Base-by-base conservation (phyloP, 75 land plant species). In the Azolla pinnata region DNA sequence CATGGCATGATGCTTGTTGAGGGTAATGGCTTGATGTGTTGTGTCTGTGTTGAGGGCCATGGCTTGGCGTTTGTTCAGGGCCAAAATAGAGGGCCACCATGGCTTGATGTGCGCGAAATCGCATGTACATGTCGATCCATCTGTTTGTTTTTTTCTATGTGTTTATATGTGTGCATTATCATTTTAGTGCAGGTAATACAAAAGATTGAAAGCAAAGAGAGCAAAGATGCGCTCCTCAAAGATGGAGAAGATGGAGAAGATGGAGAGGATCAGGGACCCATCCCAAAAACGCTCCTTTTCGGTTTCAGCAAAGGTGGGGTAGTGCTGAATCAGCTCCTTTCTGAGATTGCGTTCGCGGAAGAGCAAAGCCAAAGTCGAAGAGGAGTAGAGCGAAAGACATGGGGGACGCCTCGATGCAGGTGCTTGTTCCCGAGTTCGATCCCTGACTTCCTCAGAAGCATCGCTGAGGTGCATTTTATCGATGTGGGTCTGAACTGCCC, bases 401-500 rank as follows among this genome's bases (percentile, higher is more conserved):
- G 17, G 29, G 27, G 46, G 24, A 31, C 24, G 35, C 25, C 62
- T 25, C 10, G 16, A 59, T 38, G 42, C 42, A 14, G 29, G 28
- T 2, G 29, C 7, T 18, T 83, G 12, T 30, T 78, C 27, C 97
- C 97, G 16, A 45, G 33, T 0, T 76, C 88, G 3, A 61, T 58
- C 34, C 68, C 83, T 29, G 67, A 64, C 33, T 69, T 91, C 45
- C 59, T 91, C 45, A 56, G 68, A 33, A 83, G 97, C 69, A 74
- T 87, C 5, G 64, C 45, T 5, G 82, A 91, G 50, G 66, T 87
- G 1, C 97, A 91, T 67, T 91, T 81, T 42, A 68, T 91, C 20
- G 97, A 91, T 62, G 97, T 88, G 33, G 97, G 97, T 2, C 63
- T 91, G 59, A 88, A 91, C 63, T 65, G 67, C 18, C 31, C 42